Evolutionary conservation across 768 basidiomycete species (phyloP), one percentile per base, ranked within the genome.

Genomic region (Phylloporus sp.): DNA sequence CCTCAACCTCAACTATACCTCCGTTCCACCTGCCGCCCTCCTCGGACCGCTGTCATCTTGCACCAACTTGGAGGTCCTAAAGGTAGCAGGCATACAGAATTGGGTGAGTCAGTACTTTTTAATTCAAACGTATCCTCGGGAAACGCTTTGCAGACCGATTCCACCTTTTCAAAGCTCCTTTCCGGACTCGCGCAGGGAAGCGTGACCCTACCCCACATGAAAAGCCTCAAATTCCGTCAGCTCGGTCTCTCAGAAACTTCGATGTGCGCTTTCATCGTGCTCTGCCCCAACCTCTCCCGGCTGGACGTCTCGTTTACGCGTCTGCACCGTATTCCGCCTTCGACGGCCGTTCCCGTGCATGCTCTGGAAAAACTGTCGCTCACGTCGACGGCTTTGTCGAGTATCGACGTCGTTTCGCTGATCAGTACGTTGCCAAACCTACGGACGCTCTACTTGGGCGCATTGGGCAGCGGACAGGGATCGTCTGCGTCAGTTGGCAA

Each of bases 291-390:
- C 39, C 51, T 86, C 17, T 62, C 62, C 29, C 75, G 75, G 21
- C 65, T 87, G 13, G 85, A 87, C 51, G 53, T 82, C 14, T 85
- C 85, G 6, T 87, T 84, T 64, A 87, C 83, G 3, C 54, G 55
- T 13, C 58, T 82, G 26, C 75, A 67, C 36, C 76, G 71, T 34
- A 68, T 67, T n/a, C 48, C 58, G 4, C 36, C 40, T 6, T 26
- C 41, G 9, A 24, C 29, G n/a, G 20, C 22, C 17, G 20, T 23
- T 4, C 7, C 44, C 24, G 26, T 47, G 3, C 40, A 56, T 31
- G 35, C 56, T 5, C 62, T 86, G 23, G 76, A 81, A 53, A 87
- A 87, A 55, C 65, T 87, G n/a, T 76, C 76, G 3, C 61, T 86
- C 21, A 82, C 80, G 1, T 82, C 82, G 5, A 82, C 80, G 0